phyloP scores from a whole-genome alignment of 2,329 filamentous ascomycete species.

The Exophiala lecanii-corni region DNA sequence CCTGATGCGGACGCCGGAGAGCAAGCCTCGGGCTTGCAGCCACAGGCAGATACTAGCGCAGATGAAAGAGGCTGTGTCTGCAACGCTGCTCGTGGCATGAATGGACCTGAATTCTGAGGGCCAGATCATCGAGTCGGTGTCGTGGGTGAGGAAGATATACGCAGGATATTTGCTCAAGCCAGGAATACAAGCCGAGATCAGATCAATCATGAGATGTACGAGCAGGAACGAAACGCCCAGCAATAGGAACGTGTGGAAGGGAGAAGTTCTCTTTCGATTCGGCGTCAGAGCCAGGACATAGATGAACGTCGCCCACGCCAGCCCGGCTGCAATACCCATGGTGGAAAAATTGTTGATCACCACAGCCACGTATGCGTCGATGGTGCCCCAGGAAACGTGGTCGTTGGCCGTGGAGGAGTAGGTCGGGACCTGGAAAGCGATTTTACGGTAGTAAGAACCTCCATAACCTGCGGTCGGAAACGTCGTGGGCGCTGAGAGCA shows the following conservation, averaged over 20 bases:
- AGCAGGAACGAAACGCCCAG: slow-evolving; percentile 15
- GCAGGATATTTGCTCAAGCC: slow-evolving; percentile 13
- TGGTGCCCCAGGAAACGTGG: slow-evolving; percentile 12
- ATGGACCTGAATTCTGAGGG: slow-evolving; percentile 11
- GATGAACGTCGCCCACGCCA: slow-evolving; percentile 19
- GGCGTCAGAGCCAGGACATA: slow-evolving; percentile 22
- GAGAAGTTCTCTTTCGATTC: slow-evolving; percentile 17
- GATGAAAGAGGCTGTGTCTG: slow-evolving; percentile 5
- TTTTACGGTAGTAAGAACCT: slow-evolving; percentile 14
- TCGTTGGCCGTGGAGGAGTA: slow-evolving; percentile 10
- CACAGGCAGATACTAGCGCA: slow-evolving; percentile 20
- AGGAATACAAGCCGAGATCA: slow-evolving; percentile 13
- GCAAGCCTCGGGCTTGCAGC: slow-evolving; percentile 19
- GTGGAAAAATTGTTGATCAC: slow-evolving; percentile 9
- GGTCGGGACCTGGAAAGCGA: slow-evolving; percentile 14
- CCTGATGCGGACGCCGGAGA: slow-evolving; percentile 13
- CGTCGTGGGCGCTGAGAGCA: slow-evolving; percentile 4
- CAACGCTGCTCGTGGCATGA: slow-evolving; percentile 10
- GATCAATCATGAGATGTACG: slow-evolving; percentile 17
- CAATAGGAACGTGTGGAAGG: slow-evolving; percentile 20
- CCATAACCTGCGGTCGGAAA: slow-evolving; percentile 20
- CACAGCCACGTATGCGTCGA: slow-evolving; percentile 17
- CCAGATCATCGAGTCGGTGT: slow-evolving; percentile 14
- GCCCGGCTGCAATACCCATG: slow-evolving; percentile 14
- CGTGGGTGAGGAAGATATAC: slow-evolving; percentile 16